Conservation (phyloP, 331 rosid genomes). For the Ulmus americana region DNA sequence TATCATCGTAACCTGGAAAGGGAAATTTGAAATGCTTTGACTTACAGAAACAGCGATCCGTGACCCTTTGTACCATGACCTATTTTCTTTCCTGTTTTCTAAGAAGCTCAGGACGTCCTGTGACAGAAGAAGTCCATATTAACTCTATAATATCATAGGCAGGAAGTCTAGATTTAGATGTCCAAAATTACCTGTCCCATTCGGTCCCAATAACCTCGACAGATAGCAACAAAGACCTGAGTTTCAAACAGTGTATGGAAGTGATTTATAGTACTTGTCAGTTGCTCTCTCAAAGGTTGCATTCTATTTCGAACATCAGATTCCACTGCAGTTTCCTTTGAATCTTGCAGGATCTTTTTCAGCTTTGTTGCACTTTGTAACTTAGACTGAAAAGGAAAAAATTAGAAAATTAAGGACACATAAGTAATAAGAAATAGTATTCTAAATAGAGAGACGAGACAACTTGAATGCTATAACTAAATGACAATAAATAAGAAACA, state of each 20-base stretch:
- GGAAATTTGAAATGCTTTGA: constrained; percentile 7
- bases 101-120: constrained; percentile 91
- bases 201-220: constrained; percentile 96
- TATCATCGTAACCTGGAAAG: neutral
- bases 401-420: constrained; percentile 15
- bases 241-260: constrained; percentile 62
- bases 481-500: neutral
- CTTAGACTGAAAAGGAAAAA: constrained; percentile 56
- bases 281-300: constrained; percentile 84
- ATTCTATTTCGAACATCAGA: constrained; percentile 71
- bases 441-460: neutral
- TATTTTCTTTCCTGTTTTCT: constrained; percentile 88
- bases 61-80: constrained; percentile 92
- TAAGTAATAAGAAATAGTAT: neutral
- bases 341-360: constrained; percentile 89
- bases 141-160: constrained; percentile 4
- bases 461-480: neutral
- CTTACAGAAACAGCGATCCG: constrained; percentile 85
- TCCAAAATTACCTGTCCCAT: constrained; percentile 66
- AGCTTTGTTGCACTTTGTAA: constrained; percentile 75
- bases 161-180: neutral
- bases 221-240: constrained; percentile 68
- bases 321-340: constrained; percentile 73
- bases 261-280: constrained; percentile 57
- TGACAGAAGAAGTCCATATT: constrained; percentile 12